phyloP scores from a whole-genome alignment of 2,329 filamentous ascomycete genomes.

The Pseudocercospora cruenta region DNA sequence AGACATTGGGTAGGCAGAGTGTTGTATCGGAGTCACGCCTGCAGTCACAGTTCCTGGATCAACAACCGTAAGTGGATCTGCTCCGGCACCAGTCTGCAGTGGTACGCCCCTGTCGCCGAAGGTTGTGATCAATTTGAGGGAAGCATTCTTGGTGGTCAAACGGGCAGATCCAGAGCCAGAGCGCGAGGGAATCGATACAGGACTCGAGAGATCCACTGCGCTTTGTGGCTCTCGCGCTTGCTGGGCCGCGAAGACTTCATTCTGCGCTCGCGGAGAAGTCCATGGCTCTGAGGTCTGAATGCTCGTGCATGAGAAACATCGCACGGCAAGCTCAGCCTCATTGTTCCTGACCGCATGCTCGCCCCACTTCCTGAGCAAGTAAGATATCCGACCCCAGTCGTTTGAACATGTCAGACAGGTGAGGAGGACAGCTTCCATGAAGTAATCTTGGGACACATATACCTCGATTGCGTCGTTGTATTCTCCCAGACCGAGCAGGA shows the following conservation, averaged over 20 bases:
- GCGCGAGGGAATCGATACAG: constrained; percentile 72
- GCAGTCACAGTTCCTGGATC: constrained; percentile 54
- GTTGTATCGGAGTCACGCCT: constrained; percentile 83
- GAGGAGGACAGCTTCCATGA: constrained; percentile 89
- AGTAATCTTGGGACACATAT: constrained; percentile 87
- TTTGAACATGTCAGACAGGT: constrained; percentile 79
- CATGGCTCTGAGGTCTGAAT: constrained; percentile 83
- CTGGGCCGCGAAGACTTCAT: constrained; percentile 60
- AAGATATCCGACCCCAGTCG: constrained; percentile 89
- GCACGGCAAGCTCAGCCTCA: constrained; percentile 85
- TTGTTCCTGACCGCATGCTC: constrained; percentile 85
- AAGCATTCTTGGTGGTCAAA: constrained; percentile 74
- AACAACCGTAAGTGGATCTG: constrained; percentile 15
- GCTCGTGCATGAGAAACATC: constrained; percentile 90
- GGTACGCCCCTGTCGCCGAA: constrained; percentile 70
- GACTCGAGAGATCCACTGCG: constrained; percentile 65
- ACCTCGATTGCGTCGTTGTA: constrained; percentile 94
- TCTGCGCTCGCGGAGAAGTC: constrained; percentile 78
- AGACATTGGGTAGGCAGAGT: constrained; percentile 62
- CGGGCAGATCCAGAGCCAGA: constrained; percentile 47
- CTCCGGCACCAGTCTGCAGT: constrained; percentile 53
- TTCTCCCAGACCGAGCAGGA: constrained; percentile 90
- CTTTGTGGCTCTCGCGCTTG: constrained; percentile 45
- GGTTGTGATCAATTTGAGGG: constrained; percentile 87
- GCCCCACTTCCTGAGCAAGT: constrained; percentile 91